Base-by-base conservation (phyloP, 2,329 filamentous ascomycete species). In the Penicillium olsonii region DNA sequence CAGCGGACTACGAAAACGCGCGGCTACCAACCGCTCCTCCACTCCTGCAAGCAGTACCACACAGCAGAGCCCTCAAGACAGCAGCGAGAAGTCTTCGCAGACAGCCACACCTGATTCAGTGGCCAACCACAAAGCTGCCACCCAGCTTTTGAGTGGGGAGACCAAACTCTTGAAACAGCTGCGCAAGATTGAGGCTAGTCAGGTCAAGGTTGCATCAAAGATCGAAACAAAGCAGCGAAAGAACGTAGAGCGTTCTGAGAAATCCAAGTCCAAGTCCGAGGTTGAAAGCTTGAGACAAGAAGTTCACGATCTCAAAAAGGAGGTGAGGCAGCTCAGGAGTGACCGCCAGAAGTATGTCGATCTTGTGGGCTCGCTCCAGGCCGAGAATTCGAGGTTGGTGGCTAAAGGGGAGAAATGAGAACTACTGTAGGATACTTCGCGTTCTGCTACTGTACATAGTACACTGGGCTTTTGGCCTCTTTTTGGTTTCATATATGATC, bases 281-380 rank as follows among this genome's bases (percentile, higher is more conserved):
- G 72, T 75, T 45, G 75, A 78, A 48, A 66, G 65, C 19, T 71
- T 83, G 48, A 75, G 75, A 53, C 72, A 73, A 31, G 75, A 78
- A 48, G 61, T 82, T 5, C 52, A 55, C n/a, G 74, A 53, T 69
- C 74, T 43, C 73, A 78, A 59, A 73, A 75, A 76, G 52, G 81
- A 79, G 58, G 69, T 75, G 10, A 74, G 77, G 17, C 62, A 74
- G 20, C 59, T 79, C 38, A 73, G 78, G 48, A 57, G 68, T 34
- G 80, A 83, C 65, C 76, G 80, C 44, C 69, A 72, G 48, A 61
- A 80, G 45, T 70, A 81, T 59, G 66, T 77, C 42, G 65, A 67
- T 60, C 75, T 82, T 63, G 72, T 84, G 52, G 75, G 75, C 24
- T 77, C 78, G 31, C 59, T 85, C 64, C 81, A 85, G 67, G 72